These are phyloP conservation scores for Colletotrichum endophyticum DNA, from an alignment of 2,329 filamentous ascomycete genomes.

Conservation along the genomic window DNA sequence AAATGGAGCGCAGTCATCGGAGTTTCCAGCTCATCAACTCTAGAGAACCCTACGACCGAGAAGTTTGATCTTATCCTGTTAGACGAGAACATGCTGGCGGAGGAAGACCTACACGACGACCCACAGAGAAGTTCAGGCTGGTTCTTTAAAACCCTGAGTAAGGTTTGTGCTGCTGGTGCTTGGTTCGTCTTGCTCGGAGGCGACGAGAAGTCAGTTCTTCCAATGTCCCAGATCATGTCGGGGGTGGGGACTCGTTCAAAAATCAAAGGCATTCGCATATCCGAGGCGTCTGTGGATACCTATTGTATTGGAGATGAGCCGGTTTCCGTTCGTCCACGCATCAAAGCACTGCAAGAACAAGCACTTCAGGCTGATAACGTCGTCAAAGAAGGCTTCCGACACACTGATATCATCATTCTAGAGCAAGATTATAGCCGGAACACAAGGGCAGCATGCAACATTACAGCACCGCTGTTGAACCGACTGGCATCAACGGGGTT, in stretches of 20 bases:
- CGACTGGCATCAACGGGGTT: neutral
- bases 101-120: neutral
- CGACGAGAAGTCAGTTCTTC: neutral
- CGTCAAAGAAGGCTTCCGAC: neutral
- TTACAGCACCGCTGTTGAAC: neutral
- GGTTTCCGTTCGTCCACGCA: neutral
- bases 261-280: neutral
- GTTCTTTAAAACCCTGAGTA: conserved; percentile 6
- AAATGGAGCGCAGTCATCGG: neutral
- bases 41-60: neutral
- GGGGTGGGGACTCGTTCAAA: neutral
- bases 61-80: neutral
- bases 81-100: neutral
- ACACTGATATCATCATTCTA: neutral
- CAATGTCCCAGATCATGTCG: neutral
- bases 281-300: neutral
- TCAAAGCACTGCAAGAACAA: neutral
- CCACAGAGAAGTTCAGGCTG: neutral
- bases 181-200: neutral
- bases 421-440: neutral
- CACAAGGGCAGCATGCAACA: neutral
- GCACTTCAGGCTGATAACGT: neutral
- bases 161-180: neutral
- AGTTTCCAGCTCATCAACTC: neutral
- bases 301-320: neutral